Evolutionary conservation across 1,284 basidiomycete genomes (phyloP).

Genomic region (Fomitopsis schrenkii): DNA sequence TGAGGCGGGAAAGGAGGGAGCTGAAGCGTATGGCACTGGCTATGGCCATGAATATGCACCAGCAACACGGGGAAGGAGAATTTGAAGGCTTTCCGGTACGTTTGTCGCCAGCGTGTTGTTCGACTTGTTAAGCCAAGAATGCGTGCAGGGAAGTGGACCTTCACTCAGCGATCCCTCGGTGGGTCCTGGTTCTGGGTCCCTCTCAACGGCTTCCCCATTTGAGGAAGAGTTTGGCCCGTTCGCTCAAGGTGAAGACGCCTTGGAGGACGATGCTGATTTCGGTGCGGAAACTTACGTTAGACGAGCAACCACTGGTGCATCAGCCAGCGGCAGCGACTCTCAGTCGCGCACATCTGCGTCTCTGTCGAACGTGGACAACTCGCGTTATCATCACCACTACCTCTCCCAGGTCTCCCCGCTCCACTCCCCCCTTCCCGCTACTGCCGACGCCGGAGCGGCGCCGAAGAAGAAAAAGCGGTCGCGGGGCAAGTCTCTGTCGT

Average conservation of each 20-base stretch:
- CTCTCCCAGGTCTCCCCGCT: slow-evolving; percentile 19
- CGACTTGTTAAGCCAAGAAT: not conserved
- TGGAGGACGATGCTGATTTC: slow-evolving; percentile 47
- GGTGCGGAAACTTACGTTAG: slow-evolving; percentile 52
- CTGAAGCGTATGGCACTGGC: slow-evolving; percentile 37
- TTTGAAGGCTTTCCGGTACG: slow-evolving; percentile 62
- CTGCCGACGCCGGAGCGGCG: slow-evolving; percentile 2
- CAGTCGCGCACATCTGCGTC: slow-evolving; percentile 56
- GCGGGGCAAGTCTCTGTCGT: slow-evolving; percentile 23
- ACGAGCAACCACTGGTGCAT: slow-evolving; percentile 23
- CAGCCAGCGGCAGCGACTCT: slow-evolving; percentile 40
- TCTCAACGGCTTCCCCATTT: slow-evolving; percentile 14
- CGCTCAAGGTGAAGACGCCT: slow-evolving; percentile 17
- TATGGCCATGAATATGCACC: slow-evolving; percentile 31
- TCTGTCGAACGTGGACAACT: slow-evolving; percentile 10
- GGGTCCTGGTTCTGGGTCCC: slow-evolving; percentile 16
- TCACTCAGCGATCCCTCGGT: slow-evolving; percentile 8
- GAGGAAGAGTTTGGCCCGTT: slow-evolving; percentile 37
- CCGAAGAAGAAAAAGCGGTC: slow-evolving; percentile 15
- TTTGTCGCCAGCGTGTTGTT: slow-evolving; percentile 8
- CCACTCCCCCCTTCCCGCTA: slow-evolving; percentile 6
- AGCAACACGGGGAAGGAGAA: slow-evolving; percentile 24
- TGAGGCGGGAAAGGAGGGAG: slow-evolving; percentile 43
- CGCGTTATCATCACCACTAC: slow-evolving; percentile 28
- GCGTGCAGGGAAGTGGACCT: slow-evolving; percentile 28